Conservation (phyloP, 495 filamentous ascomycete species). For the Penicillium goetzii region DNA sequence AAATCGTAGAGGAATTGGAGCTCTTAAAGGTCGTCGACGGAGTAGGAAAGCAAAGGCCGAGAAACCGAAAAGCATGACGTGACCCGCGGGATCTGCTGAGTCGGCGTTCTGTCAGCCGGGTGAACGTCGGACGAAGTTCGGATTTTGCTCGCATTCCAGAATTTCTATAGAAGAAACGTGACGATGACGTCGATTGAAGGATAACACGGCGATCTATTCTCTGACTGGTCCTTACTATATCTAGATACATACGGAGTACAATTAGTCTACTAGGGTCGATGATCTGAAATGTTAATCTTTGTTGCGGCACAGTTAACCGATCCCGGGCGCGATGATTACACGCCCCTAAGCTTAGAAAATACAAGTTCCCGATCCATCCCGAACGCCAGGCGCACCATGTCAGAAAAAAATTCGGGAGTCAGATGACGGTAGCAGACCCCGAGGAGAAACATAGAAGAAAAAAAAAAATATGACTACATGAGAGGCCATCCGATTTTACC, state of each 20-base stretch:
- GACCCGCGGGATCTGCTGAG: constrained; percentile 31
- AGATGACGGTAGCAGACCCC: background rate
- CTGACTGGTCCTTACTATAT: constrained; percentile 13
- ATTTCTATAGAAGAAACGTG: background rate
- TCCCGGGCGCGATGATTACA: constrained; percentile 24
- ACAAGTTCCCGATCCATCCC: constrained; percentile 24
- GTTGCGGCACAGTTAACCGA: constrained; percentile 6
- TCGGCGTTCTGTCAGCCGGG: constrained; percentile 24
- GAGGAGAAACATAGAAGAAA: constrained; percentile 8
- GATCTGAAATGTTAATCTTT: constrained; percentile 10
- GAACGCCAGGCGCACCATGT: constrained; percentile 23
- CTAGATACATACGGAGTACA: background rate
- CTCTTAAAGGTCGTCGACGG: constrained; percentile 13
- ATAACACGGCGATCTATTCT: background rate
- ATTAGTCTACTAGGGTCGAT: background rate
- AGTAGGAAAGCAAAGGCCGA: constrained; percentile 38
- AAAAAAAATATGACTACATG: constrained; percentile 8
- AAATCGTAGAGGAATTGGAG: constrained; percentile 5
- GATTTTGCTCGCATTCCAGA: background rate
- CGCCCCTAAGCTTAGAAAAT: constrained; percentile 17
- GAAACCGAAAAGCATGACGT: constrained; percentile 31
- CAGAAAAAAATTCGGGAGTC: constrained; percentile 9
- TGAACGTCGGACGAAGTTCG: constrained; percentile 28
- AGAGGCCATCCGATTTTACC: constrained; percentile 8
- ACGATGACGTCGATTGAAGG: background rate